Base-by-base conservation (phyloP, 192 early-diverging fungal species). In the Entomortierella lignicola region DNA sequence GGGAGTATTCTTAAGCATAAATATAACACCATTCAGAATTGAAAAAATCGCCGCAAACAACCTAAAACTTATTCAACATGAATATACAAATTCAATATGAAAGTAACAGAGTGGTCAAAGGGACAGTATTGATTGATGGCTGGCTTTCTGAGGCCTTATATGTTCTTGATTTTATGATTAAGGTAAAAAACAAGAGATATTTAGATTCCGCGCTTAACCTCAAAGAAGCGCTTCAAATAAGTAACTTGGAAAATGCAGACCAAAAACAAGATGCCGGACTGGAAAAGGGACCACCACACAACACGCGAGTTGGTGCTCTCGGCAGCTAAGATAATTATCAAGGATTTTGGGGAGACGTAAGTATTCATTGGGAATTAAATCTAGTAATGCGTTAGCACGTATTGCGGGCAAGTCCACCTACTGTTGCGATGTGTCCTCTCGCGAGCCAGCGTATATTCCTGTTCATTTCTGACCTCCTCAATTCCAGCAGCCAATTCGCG, bases 251-350 rank as follows among this genome's bases (percentile, higher is more conserved):
- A 93, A 55, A 83, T 66, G 54, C 86, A 90, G 61, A 94, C 91
- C 21, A 82, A 85, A 34, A 88, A 67, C 25, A 94, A 71, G 30
- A 91, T 72, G n/a, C 66, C 65, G 25, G 86, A 71, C 75, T 94
- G 89, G 48, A 90, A 82, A 23, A 93, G 55, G 55, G 93, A 91
- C 92, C 91, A 93, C 88, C 89, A 93, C 63, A 89, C 85, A 10
- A 95, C 92, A 64, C 94, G 90, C 51, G 89, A 73, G 81, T 94
- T 91, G 20, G 92, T 95, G 72, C 88, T 90, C 59, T 92, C 91
- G 55, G 92, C 91, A 63, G 92, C 92, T 94, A 82, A 37, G 34
- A 37, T 37, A 37, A 37, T 37, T 37, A 7, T 37, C 34, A 37
- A 37, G 10, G 10, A n/a, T n/a, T n/a, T n/a, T 37, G 10, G 34